Base-by-base conservation (phyloP, 176 grass and related monocot genomes). In the Raddia distichophylla region DNA sequence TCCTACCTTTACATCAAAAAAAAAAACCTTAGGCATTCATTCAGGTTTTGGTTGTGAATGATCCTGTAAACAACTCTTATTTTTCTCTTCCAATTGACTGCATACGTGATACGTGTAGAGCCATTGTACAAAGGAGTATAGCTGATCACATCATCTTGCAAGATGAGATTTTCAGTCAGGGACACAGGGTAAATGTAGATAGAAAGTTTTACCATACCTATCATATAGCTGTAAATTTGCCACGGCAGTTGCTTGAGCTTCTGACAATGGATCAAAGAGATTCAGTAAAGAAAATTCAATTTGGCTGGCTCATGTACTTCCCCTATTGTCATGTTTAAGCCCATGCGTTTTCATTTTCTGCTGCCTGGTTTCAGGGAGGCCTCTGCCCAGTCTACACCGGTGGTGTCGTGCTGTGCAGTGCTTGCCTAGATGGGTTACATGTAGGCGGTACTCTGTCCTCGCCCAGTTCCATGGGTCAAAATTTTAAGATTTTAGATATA, bases 31-130 rank as follows among this genome's bases (percentile, higher is more conserved):
- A 61, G 57, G 35, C 8, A 63, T 85, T 69, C 8, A 63, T 85
- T 69, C 13, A 53, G 48, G 17, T 40, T 81, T 85, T 85, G 18
- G 59, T 76, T 62, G 6, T 8, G 49, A 56, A 48, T 42, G 34
- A 76, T 46, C 14, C 43, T 64, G 73, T 1, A 35, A 40, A 49
- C 37, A 22, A 75, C 16, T 34, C 3, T 18, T 61, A 55, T 62
- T 51, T 14, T 63, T 59, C n/a, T 55, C 71, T 71, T 60, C 52
- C 15, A 55, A 14, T 48, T 8, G 2, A 84, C 11, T 79, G 35
- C 19, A 69, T 80, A 75, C 22, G 70, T 76, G 27, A 69, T 80
- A 75, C 22, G 70, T 76, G 27, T 83, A 65, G 46, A 82, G 80
- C 6, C 60, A 15, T 2, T 85, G 70, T 76, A 76, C 18, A 77